Percentiles rank a stretch among this genome's conserved stretches.
phyloP scores from a whole-genome alignment of 805 yeast species.

The Teunomyces cretensis region DNA sequence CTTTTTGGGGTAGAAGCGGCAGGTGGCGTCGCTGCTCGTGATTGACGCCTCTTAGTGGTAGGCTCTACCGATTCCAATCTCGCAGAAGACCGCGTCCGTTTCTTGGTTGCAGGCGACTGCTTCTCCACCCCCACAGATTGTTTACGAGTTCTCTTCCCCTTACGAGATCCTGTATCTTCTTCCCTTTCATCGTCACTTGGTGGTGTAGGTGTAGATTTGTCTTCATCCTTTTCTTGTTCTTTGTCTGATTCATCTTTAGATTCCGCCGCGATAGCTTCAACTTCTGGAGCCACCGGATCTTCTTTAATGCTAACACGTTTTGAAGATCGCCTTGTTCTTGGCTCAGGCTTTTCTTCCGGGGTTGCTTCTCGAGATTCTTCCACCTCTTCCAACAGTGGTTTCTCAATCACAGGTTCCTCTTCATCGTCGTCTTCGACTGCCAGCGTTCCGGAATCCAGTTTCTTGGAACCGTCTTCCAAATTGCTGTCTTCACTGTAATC shows the following conservation, averaged over 20 bases:
- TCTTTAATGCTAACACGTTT: conserved; percentile 5
- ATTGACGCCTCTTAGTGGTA: conserved; percentile 10
- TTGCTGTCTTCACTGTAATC: conserved; percentile 17
- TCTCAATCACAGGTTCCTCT: neutral
- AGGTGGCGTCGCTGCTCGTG: conserved; percentile 12
- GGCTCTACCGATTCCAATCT: conserved; percentile 15
- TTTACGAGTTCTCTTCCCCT: conserved; percentile 5
- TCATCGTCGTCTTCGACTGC: conserved; percentile 3
- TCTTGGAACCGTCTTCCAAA: neutral
- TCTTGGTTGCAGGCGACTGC: conserved; percentile 7
- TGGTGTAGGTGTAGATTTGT: conserved; percentile 23
- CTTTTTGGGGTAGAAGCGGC: conserved; percentile 2
- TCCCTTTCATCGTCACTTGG: conserved; percentile 23
- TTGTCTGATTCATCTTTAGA: conserved; percentile 42
- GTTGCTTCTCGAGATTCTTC: conserved; percentile 4
- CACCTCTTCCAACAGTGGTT: conserved; percentile 2
- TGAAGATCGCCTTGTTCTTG: conserved; percentile 1
- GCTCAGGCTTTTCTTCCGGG: conserved; percentile 3
- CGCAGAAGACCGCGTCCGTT: conserved; percentile 19
- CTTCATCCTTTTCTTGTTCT: conserved; percentile 62
- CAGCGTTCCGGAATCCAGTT: neutral
- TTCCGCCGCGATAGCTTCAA: conserved; percentile 25
- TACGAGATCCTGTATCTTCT: conserved; percentile 8
- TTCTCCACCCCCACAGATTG: conserved; percentile 6
- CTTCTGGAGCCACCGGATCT: conserved; percentile 40